These are phyloP conservation scores for Talaromyces sp. DNA, from an alignment of 2,329 filamentous ascomycete genomes.

Conservation along the genomic window DNA sequence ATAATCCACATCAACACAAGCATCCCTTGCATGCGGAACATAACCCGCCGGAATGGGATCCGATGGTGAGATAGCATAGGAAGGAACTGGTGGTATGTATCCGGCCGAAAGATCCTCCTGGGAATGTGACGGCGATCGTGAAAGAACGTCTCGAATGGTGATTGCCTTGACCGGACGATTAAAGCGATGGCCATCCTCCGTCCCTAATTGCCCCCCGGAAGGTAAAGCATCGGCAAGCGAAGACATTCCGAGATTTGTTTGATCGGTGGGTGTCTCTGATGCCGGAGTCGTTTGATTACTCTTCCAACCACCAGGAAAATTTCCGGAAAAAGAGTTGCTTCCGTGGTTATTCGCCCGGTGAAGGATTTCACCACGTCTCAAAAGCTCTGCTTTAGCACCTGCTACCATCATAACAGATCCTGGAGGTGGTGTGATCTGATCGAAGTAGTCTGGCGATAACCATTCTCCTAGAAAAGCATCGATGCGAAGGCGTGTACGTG, in stretches of 20 bases:
- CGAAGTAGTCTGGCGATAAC: constrained; percentile 90
- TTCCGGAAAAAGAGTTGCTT: constrained; percentile 38
- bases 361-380: constrained; percentile 68
- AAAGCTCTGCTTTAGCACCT: constrained; percentile 78
- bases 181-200: constrained; percentile 28
- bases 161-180: constrained; percentile 5
- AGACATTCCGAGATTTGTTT: constrained; percentile 28
- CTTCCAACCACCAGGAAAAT: constrained; percentile 57
- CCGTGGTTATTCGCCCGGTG: constrained; percentile 40
- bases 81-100: constrained; percentile 74
- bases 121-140: constrained; percentile 33
- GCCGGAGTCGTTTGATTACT: constrained; percentile 31
- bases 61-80: constrained; percentile 75
- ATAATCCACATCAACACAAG: constrained; percentile 82
- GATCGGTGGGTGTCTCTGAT: constrained; percentile 22
- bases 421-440: constrained; percentile 84
- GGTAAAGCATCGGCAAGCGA: constrained; percentile 38
- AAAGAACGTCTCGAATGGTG: constrained; percentile 25
- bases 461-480: constrained; percentile 95
- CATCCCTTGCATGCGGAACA: constrained; percentile 83
- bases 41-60: constrained; percentile 84
- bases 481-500: constrained; percentile 58
- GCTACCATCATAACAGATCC: constrained; percentile 82
- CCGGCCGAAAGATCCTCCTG: constrained; percentile 34
- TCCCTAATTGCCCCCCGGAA: constrained; percentile 49